A percentile compares a stretch with the other conserved stretches of the same genome.
Evolutionary conservation across 495 filamentous ascomycete genomes (phyloP).

Genomic region (Neurospora sp.): DNA sequence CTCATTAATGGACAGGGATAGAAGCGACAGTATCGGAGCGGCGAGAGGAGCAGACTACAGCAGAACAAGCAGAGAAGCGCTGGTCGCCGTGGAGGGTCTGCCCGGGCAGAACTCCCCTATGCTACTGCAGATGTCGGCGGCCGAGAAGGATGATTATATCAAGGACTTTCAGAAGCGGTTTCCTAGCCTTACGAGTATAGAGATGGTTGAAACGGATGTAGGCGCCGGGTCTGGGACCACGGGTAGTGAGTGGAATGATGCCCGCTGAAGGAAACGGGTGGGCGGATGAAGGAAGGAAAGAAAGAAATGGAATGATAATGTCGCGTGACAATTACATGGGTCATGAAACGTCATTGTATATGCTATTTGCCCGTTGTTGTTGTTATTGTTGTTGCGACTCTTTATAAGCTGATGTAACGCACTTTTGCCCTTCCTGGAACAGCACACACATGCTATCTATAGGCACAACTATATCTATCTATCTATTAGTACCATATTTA

Average conservation of each 20-base stretch:
- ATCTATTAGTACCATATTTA: background rate
- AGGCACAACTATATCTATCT: background rate
- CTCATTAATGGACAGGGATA: background rate
- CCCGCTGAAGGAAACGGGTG: background rate
- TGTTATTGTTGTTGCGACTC: background rate
- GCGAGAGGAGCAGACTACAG: conserved; percentile 8
- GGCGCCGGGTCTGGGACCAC: conserved; percentile 8
- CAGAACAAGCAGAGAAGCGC: conserved; percentile 13
- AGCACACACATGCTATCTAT: background rate
- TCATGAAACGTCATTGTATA: background rate
- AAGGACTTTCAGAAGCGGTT: conserved; percentile 69
- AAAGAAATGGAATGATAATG: background rate
- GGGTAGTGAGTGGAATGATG: background rate
- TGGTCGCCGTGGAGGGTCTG: conserved; percentile 28
- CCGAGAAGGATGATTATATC: conserved; percentile 45
- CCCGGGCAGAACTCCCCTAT: conserved; percentile 25
- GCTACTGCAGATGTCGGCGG: conserved; percentile 36
- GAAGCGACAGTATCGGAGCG: conserved; percentile 1
- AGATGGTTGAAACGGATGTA: conserved; percentile 63
- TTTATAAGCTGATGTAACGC: background rate
- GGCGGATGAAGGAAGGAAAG: background rate
- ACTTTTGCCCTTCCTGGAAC: background rate
- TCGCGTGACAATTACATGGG: background rate
- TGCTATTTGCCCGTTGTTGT: background rate
- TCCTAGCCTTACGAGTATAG: conserved; percentile 67